Evolutionary conservation across 352 stramenopile genomes (phyloP).

Genomic region (Bremia lactucae): DNA sequence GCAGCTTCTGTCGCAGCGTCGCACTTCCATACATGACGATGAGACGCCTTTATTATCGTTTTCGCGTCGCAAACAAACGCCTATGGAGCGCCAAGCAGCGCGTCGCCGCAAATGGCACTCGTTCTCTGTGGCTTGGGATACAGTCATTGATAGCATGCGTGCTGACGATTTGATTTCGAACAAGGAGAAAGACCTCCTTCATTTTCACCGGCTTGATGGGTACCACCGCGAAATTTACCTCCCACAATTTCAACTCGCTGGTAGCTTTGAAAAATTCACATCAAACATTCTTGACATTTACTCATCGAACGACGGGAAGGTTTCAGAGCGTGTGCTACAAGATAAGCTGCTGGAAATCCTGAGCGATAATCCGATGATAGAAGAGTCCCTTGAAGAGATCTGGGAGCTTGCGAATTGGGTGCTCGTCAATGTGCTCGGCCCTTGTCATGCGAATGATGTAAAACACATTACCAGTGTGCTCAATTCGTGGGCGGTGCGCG

Average conservation of each 20-base stretch:
- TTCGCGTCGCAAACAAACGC: slow-evolving; percentile 73
- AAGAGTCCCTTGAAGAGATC: slow-evolving; percentile 92
- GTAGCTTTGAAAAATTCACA: slow-evolving; percentile 91
- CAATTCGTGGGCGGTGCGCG: slow-evolving; percentile 66
- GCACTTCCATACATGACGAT: slow-evolving; percentile 34
- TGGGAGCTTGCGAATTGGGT: slow-evolving; percentile 95
- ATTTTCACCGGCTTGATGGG: slow-evolving; percentile 92
- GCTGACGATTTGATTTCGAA: slow-evolving; percentile 87
- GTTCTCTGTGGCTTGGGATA: slow-evolving; percentile 96
- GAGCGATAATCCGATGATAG: slow-evolving; percentile 66
- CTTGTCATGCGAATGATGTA: slow-evolving; percentile 91
- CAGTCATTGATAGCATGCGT: slow-evolving; percentile 94
- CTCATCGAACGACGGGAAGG: slow-evolving; percentile 35
- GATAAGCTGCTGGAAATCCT: slow-evolving; percentile 79
- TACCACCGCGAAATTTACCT: slow-evolving; percentile 97
- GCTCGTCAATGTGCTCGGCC: slow-evolving; percentile 90
- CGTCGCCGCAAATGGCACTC: slow-evolving; percentile 97
- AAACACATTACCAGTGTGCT: slow-evolving; percentile 83
- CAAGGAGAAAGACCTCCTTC: slow-evolving; percentile 84
- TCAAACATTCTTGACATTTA: slow-evolving; percentile 67
- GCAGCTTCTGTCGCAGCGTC: slow-evolving; percentile 19
- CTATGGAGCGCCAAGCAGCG: slow-evolving; percentile 80
- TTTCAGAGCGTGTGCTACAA: slow-evolving; percentile 64
- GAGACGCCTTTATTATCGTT: slow-evolving; percentile 79
- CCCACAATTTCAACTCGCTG: slow-evolving; percentile 95